phyloP scores from a whole-genome alignment of 2,329 filamentous ascomycete species.

The Penicillium polonicum region DNA sequence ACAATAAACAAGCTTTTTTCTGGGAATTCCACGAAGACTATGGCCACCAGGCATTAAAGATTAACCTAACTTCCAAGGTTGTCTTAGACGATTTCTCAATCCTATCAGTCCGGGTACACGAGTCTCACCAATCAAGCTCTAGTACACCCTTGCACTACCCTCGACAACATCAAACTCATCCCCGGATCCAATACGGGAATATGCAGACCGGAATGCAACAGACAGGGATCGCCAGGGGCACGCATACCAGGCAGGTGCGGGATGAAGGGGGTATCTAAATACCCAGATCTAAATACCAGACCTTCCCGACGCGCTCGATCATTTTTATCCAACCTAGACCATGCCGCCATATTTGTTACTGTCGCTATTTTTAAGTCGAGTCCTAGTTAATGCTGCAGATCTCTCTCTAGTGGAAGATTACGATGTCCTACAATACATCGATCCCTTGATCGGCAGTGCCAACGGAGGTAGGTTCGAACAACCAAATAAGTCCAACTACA shows the following conservation, averaged over 20 bases:
- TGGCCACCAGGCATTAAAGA: not conserved
- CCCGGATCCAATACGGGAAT: not conserved
- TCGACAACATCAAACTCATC: not conserved
- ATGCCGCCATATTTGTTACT: constrained; percentile 15
- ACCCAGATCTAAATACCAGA: not conserved
- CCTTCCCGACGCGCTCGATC: not conserved
- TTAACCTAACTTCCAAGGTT: not conserved
- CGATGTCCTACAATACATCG: constrained; percentile 46
- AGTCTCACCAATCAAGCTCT: not conserved
- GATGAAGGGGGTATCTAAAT: constrained; percentile 4
- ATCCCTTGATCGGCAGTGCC: constrained; percentile 56
- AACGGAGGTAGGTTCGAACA: constrained; percentile 44
- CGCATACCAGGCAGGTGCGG: not conserved
- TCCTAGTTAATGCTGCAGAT: constrained; percentile 13
- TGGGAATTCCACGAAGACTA: not conserved
- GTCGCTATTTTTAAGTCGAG: constrained; percentile 12
- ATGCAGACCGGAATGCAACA: not conserved
- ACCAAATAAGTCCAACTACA: not conserved
- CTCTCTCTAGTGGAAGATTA: constrained; percentile 26
- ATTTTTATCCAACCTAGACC: not conserved
- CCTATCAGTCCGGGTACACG: not conserved
- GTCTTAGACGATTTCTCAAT: not conserved
- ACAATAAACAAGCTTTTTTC: not conserved
- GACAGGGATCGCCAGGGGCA: constrained; percentile 3
- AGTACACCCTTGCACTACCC: not conserved